Percentiles rank a stretch among this genome's conserved stretches.
Conservation (phyloP, 2,329 filamentous ascomycete species). For the Massarina eburnea region DNA sequence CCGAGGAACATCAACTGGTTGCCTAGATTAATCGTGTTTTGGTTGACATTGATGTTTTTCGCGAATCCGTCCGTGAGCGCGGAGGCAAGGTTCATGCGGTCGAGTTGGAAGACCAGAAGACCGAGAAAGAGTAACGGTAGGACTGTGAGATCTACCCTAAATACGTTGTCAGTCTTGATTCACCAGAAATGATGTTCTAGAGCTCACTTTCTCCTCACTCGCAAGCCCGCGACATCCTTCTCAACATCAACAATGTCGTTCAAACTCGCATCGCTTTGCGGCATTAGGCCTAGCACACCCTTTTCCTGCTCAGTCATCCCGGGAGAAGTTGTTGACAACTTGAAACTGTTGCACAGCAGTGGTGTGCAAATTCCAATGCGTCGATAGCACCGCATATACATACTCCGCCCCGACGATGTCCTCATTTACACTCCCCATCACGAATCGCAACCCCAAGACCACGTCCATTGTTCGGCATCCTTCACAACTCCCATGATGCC, state of each 20-base stretch:
- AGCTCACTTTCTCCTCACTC: slow-evolving; percentile 23
- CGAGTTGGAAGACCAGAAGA: slow-evolving; percentile 55
- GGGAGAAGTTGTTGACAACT: not conserved
- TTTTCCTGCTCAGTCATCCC: slow-evolving; percentile 17
- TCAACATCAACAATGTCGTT: slow-evolving; percentile 9
- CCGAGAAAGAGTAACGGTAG: slow-evolving; percentile 54
- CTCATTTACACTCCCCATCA: not conserved
- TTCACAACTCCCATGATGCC: slow-evolving; percentile 10
- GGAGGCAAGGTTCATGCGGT: slow-evolving; percentile 57
- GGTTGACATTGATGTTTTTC: slow-evolving; percentile 45
- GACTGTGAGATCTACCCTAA: slow-evolving; percentile 51
- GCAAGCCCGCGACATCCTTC: slow-evolving; percentile 12
- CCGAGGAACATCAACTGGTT: slow-evolving; percentile 58
- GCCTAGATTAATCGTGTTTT: slow-evolving; percentile 55
- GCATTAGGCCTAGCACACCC: slow-evolving; percentile 1
- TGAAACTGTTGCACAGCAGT: no score
- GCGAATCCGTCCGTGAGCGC: slow-evolving; percentile 54
- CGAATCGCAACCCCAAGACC: slow-evolving; percentile 4
- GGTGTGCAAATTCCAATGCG: no score
- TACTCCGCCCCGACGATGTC: not conserved
- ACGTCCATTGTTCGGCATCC: slow-evolving; percentile 16
- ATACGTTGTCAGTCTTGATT: not conserved
- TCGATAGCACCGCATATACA: not conserved
- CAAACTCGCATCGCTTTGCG: slow-evolving; percentile 11
- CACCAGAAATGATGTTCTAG: not conserved